Evolutionary conservation across 371 early-diverging fungal species (phyloP).

Genomic region (Mucor piriformis): DNA sequence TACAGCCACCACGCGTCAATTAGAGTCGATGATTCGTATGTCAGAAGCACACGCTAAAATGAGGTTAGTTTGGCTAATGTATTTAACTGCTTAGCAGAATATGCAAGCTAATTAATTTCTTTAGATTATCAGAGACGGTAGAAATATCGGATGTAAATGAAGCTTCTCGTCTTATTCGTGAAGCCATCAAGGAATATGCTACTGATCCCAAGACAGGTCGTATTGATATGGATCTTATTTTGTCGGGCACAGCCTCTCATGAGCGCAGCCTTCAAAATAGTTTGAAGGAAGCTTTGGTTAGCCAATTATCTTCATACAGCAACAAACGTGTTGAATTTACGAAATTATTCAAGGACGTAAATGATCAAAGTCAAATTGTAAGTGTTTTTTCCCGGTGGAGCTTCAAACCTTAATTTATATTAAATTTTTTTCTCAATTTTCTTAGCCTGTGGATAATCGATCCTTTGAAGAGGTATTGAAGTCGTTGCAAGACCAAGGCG

Average conservation of each 20-base stretch:
- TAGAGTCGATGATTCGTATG: constrained; percentile 99
- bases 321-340: constrained; percentile 41
- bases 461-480: constrained; percentile 45
- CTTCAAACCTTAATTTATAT: too few species aligned
- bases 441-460: constrained; percentile 40
- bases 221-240: constrained; percentile 97
- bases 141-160: constrained; percentile 83
- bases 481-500: constrained; percentile 39
- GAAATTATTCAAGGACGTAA: constrained; percentile 48
- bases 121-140: constrained; percentile 73
- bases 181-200: constrained; percentile 94
- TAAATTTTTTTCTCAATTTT: not conserved
- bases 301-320: constrained; percentile 40
- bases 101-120: too few species aligned
- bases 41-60: constrained; percentile 98
- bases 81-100: too few species aligned
- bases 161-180: constrained; percentile 87
- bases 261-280: constrained; percentile 58
- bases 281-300: constrained; percentile 47
- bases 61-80: too few species aligned
- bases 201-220: constrained; percentile 98
- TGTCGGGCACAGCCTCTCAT: constrained; percentile 79
- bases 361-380: constrained; percentile 59
- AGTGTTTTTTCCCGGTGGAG: constrained; percentile 19
- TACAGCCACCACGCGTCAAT: constrained; percentile 98